Evolutionary conservation across 768 basidiomycete species (phyloP).

Genomic region (Pholiota microspora): DNA sequence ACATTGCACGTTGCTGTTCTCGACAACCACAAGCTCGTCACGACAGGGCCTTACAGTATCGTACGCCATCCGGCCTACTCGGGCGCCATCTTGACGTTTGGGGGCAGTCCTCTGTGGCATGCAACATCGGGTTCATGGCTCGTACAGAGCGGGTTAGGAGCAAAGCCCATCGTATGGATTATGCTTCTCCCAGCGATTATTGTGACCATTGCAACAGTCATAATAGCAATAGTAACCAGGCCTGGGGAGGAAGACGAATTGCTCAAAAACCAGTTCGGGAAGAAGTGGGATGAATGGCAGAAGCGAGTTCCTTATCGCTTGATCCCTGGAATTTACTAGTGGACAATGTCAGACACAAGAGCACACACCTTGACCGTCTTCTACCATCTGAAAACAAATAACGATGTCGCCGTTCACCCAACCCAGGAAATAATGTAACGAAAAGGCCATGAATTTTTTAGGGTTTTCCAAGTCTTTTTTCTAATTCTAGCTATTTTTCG

Average conservation of each 20-base stretch:
- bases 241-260: background rate
- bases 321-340: background rate
- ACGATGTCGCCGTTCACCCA: background rate
- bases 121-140: background rate
- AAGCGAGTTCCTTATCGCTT: background rate
- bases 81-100: background rate
- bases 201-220: background rate
- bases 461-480: slow-evolving; percentile 60
- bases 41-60: background rate
- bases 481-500: slow-evolving; percentile 67
- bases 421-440: background rate
- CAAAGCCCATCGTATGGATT: background rate
- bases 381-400: too few species aligned
- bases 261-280: background rate
- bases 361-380: too few species aligned
- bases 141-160: background rate
- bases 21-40: background rate
- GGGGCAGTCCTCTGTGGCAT: background rate
- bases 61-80: background rate
- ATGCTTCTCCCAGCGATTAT: background rate
- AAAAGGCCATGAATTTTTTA: slow-evolving; percentile 33
- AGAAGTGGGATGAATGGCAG: background rate
- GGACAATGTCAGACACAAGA: too few species aligned
- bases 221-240: background rate
- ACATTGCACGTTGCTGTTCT: background rate